Base-by-base conservation (phyloP, 225 moss, liverwort and hornwort species). In the Neckera pumila region DNA sequence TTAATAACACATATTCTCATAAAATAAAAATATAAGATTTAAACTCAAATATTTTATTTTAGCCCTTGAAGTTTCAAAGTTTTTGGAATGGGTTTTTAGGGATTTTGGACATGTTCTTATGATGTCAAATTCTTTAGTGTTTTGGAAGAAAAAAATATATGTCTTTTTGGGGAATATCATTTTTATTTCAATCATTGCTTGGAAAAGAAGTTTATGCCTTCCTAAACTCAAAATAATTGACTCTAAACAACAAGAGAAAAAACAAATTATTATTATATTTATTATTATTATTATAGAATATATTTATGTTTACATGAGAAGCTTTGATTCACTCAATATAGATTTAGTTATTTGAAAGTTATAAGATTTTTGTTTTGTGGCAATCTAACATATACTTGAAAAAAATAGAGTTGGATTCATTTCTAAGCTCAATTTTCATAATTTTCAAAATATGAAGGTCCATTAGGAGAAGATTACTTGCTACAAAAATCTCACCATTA, bases 161-260 rank as follows among this genome's bases (percentile, higher is more conserved):
- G 21, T 21, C 4, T 2, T 22, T 7, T 69, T 0, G 6, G 0
- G 4, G 4, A 67, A 38, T n/a, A 21, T 12, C 12, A 38, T n/a
- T 67, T 12, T 38, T 23, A 69, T 69, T 69, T 69, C 12, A 69
- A 23, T 38, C 23, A 4, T 13, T 23, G 12, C 1, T 23, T 40
- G 14, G 7, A 1, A 40, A 62, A 22, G 38, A 40, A 40, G 13
- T 1, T 3, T 8, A 40, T 14, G 0, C 11, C 4, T 0, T 38
- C 8, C 4, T 40, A 23, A 70, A 2, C 3, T 70, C 23, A 13
- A 40, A 69, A 69, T 22, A 0, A 4, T 38, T 0, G 3, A n/a
- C 4, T 67, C 10, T 8, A n/a, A n/a, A 12, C 2, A 66, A 11
- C 2, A 34, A 34, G 5, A 23, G 10, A 6, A 59, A 12, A 45